Percentiles rank a stretch among this genome's conserved stretches.
Conservation (phyloP, 116 monocot genomes). For the Cymodocea nodosa region DNA sequence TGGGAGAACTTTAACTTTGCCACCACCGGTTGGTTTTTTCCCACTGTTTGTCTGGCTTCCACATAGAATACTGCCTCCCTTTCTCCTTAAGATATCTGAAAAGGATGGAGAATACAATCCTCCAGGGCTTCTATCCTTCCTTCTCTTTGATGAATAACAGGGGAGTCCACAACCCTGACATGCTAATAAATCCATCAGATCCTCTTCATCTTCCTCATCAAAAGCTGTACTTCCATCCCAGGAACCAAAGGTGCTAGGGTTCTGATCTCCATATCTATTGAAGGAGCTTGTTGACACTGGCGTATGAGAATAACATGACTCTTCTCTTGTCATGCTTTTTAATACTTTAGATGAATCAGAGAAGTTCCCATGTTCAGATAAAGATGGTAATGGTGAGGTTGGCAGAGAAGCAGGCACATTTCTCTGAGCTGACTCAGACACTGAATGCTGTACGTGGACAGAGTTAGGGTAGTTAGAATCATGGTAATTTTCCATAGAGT, state of each 20-base stretch:
- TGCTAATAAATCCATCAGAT: slow-evolving; percentile 34
- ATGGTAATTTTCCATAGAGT: slow-evolving; percentile 33
- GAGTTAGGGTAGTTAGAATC: slow-evolving; percentile 35
- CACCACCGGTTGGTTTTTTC: slow-evolving; percentile 22
- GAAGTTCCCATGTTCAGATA: slow-evolving; percentile 46
- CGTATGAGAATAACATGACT: slow-evolving; percentile 63
- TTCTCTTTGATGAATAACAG: slow-evolving; percentile 61
- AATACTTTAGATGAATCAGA: slow-evolving; percentile 49
- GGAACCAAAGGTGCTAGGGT: slow-evolving; percentile 43
- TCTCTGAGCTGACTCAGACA: slow-evolving; percentile 20
- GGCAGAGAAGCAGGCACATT: slow-evolving; percentile 25
- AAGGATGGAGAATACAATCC: slow-evolving; percentile 72
- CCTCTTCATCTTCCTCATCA: slow-evolving; percentile 22
- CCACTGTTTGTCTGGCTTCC: slow-evolving; percentile 39
- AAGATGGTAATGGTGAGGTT: slow-evolving; percentile 50
- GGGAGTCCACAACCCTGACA: slow-evolving; percentile 64
- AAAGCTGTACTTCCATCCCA: slow-evolving; percentile 34
- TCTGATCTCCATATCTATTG: slow-evolving; percentile 23
- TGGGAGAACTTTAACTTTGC: slow-evolving; percentile 24
- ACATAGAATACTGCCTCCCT: slow-evolving; percentile 49
- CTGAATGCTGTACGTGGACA: slow-evolving; percentile 16
- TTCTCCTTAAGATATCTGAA: slow-evolving; percentile 55
- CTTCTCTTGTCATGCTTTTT: slow-evolving; percentile 38
- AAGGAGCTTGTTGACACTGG: slow-evolving; percentile 77
- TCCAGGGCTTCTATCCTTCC: slow-evolving; percentile 33